These are phyloP conservation scores for Phalaenopsis hybrid DNA, from an alignment of 116 monocot genomes.

Conservation along the genomic window DNA sequence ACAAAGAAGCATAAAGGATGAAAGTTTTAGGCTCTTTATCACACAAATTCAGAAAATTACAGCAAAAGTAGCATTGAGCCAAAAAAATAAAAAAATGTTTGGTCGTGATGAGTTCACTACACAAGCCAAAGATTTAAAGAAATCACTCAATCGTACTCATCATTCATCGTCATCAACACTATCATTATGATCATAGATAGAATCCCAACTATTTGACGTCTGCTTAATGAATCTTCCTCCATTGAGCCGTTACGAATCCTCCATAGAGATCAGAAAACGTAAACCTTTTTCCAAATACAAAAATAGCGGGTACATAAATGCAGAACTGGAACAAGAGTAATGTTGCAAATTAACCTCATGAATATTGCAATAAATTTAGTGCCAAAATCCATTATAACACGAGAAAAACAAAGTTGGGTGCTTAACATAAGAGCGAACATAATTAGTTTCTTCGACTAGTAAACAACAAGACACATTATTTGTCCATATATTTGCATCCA, in stretches of 20 bases:
- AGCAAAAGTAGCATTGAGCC: background rate
- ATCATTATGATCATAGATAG: background rate
- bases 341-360: background rate
- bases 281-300: background rate
- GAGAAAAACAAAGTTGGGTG: background rate
- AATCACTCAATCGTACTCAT: background rate
- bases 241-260: background rate
- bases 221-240: background rate
- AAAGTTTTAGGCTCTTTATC: background rate
- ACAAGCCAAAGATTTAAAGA: background rate
- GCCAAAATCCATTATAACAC: no score
- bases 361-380: background rate
- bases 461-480: background rate
- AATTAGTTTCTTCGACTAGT: background rate
- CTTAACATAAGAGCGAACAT: background rate
- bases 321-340: background rate
- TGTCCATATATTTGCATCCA: background rate
- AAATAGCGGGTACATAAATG: background rate
- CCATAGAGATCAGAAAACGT: background rate
- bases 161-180: background rate
- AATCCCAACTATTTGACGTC: background rate
- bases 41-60: background rate
- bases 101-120: background rate
- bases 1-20: slow-evolving; percentile 8
- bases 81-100: background rate